phyloP scores from a whole-genome alignment of 176 grass and related monocot species.

The Oryza longistaminata region DNA sequence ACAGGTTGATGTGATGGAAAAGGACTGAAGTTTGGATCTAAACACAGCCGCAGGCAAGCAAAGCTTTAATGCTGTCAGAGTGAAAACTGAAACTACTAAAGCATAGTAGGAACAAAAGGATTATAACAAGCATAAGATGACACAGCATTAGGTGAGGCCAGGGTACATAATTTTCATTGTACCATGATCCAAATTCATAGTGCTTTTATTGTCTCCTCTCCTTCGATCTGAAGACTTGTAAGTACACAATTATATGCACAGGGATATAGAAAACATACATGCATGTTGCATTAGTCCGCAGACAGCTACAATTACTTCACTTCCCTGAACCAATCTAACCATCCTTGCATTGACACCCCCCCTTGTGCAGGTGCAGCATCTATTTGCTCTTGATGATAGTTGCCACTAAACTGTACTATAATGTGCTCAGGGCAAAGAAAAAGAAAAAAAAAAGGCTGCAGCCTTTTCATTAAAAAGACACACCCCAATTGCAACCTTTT shows the following conservation, averaged over 20 bases:
- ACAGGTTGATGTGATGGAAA: no score
- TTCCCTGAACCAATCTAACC: conserved; percentile 18
- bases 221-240: conserved; percentile 24
- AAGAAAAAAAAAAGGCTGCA: conserved; percentile 10
- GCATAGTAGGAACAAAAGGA: conserved; percentile 31
- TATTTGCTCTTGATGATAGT: conserved; percentile 30
- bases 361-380: neutral
- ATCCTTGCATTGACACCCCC: neutral
- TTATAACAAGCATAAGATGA: conserved; percentile 31
- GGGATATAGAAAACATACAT: neutral
- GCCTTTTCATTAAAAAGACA: conserved; percentile 29
- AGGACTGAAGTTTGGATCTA: no score
- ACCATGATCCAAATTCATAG: conserved; percentile 38
- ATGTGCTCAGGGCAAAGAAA: neutral
- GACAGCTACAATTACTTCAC: conserved; percentile 32
- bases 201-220: conserved; percentile 23
- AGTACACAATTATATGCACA: conserved; percentile 20
- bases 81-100: neutral
- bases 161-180: conserved; percentile 5
- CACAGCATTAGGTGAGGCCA: conserved; percentile 2
- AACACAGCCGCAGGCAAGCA: neutral
- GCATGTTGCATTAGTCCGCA: neutral
- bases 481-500: conserved; percentile 38
- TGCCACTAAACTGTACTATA: conserved; percentile 23
- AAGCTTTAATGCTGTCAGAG: neutral